Evolutionary conservation across 2,329 filamentous ascomycete genomes (phyloP).

Genomic region (Ophiostoma ips): DNA sequence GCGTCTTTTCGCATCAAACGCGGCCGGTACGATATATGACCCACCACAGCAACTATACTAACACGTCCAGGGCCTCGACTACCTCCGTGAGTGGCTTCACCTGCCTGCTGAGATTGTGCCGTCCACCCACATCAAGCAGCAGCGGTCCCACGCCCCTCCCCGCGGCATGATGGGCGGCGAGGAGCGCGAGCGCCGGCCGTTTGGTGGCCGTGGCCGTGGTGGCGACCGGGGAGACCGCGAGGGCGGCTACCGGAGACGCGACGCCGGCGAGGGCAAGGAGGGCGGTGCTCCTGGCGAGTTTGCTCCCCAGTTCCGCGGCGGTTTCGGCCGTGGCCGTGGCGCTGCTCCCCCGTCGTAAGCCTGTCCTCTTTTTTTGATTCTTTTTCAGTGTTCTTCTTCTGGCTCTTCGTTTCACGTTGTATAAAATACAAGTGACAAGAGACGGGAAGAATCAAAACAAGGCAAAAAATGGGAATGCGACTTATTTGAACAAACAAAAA

Average conservation of each 20-base stretch:
- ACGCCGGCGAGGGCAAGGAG: conserved; percentile 78
- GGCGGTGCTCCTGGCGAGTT: conserved; percentile 85
- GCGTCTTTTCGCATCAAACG: neutral
- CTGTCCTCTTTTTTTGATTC: neutral
- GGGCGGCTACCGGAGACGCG: conserved; percentile 85
- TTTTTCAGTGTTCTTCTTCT: conserved; percentile 5
- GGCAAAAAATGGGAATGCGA: neutral
- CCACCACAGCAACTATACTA: too few species aligned
- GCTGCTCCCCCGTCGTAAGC: conserved; percentile 54
- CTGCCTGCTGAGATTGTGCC: conserved; percentile 98
- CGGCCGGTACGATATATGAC: too few species aligned
- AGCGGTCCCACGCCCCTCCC: conserved; percentile 94
- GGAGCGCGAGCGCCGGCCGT: conserved; percentile 68
- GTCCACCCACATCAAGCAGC: conserved; percentile 99
- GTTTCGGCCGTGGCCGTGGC: conserved; percentile 73
- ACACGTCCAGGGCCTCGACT: conserved; percentile 81
- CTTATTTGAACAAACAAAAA: neutral
- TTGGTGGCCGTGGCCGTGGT: conserved; percentile 66
- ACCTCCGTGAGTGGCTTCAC: conserved; percentile 99
- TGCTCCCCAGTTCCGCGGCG: conserved; percentile 84
- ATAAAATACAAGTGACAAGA: neutral
- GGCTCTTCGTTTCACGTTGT: neutral
- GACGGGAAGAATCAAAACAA: neutral
- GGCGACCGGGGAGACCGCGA: conserved; percentile 69
- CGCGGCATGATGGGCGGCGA: conserved; percentile 95